Base-by-base conservation (phyloP, 495 filamentous ascomycete genomes). In the Chlorociboria aeruginascens region DNA sequence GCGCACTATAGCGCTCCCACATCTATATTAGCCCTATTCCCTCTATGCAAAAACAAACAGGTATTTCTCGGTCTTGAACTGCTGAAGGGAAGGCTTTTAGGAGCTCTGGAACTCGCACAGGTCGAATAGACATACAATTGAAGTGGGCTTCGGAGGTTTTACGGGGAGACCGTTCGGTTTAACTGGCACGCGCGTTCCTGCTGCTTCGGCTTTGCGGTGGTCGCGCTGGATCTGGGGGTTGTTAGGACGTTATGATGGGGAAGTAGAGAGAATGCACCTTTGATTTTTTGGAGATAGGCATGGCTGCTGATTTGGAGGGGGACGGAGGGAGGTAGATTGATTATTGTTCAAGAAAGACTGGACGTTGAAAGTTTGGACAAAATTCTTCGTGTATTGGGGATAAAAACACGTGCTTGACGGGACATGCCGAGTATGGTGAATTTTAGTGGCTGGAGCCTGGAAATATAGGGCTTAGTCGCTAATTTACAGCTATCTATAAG, bases 191-290 rank as follows among this genome's bases (percentile, higher is more conserved):
- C 65, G 53, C 3, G 65, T 68, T 30, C 65, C 65, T 13, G 62
- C 63, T 8, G 59, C 61, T 28, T 68, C 65, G 34, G 61, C 65
- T 43, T 66, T 66, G 41, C 61, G 59, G 59, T 68, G 65, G 48
- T 68, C 65, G 55, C 63, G 62, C 39, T 63, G 57, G 50, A 59
- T 46, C 56, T 59, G 40, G 14, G 25, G 30, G 13, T n/a, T 10
- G 4, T 10, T 12, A 7, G 17, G 42, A 31, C 11, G 32, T 14
- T 8, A 32, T 33, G 35, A n/a, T 11, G 32, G 46, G 34, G 28
- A 16, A 35, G 14, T 25, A 2, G 38, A 30, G 7, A 25, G n/a
- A 17, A 25, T 16, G 13, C 17, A 60, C 57, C 52, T 52, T 58
- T 6, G 46, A 38, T 52, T 61, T 61, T 52, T 61, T 61, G 29